Evolutionary conservation across 352 stramenopile species (phyloP).

Genomic region (Globisporangium spiculum): DNA sequence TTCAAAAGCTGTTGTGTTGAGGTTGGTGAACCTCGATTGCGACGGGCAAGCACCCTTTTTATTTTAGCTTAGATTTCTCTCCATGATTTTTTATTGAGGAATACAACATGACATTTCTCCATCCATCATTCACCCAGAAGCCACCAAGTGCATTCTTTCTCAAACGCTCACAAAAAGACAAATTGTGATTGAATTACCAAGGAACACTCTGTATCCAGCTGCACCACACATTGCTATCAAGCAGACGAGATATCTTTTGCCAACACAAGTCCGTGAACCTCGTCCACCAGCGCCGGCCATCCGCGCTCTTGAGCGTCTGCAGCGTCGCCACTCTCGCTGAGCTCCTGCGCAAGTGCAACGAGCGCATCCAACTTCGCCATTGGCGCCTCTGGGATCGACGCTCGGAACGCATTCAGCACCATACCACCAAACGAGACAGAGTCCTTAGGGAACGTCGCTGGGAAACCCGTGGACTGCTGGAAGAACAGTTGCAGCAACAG

Average conservation of each 20-base stretch:
- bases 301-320: constrained; percentile 10
- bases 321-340: background rate
- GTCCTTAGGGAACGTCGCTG: constrained; percentile 40
- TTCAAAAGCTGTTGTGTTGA: constrained; percentile 1
- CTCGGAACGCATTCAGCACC: constrained; percentile 42
- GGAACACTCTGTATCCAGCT: background rate
- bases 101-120: background rate
- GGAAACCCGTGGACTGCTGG: constrained; percentile 59
- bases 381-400: constrained; percentile 32
- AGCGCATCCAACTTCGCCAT: constrained; percentile 30
- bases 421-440: constrained; percentile 31
- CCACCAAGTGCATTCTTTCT: background rate
- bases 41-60: background rate
- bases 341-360: constrained; percentile 16
- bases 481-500: constrained; percentile 62
- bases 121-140: background rate
- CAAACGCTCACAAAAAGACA: background rate
- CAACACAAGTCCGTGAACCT: constrained; percentile 30
- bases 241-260: constrained; percentile 37
- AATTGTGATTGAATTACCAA: background rate
- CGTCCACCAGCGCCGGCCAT: constrained; percentile 23
- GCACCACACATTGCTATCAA: constrained; percentile 3
- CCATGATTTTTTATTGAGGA: constrained; percentile 16
- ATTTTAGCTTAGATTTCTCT: constrained; percentile 8
- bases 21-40: background rate